A percentile compares a stretch with the other conserved stretches of the same genome.
Evolutionary conservation across 2,329 filamentous ascomycete species (phyloP).

Genomic region (Fusarium sp.): DNA sequence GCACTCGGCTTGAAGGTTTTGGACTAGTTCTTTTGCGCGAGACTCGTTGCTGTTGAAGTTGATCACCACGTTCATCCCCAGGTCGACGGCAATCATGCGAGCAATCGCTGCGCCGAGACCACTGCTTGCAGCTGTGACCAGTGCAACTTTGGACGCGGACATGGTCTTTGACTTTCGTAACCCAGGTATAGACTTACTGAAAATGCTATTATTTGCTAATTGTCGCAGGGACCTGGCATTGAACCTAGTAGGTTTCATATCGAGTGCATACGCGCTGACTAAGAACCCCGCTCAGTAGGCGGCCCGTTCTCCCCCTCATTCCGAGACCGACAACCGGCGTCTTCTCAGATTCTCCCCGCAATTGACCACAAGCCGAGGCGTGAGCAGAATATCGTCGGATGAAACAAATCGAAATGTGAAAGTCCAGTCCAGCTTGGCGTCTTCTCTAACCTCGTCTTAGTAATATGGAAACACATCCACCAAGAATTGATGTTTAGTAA

Average conservation of each 20-base stretch:
- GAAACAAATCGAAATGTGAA: fast-evolving
- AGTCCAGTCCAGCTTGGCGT: not conserved
- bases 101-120: constrained; percentile 77
- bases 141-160: constrained; percentile 40
- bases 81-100: constrained; percentile 70
- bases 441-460: fast-evolving
- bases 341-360: not conserved
- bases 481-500: fast-evolving
- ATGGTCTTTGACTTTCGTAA: not conserved
- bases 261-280: not conserved
- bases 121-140: constrained; percentile 64
- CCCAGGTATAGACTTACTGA: fast-evolving
- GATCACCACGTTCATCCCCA: constrained; percentile 73
- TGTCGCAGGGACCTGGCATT: not conserved
- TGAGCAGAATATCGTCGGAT: not conserved
- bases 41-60: constrained; percentile 74
- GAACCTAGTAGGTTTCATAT: not conserved
- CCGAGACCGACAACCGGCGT: not conserved
- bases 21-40: constrained; percentile 66
- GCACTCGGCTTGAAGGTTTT: constrained; percentile 56
- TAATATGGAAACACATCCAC: not conserved
- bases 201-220: fast-evolving
- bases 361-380: not conserved
- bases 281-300: not conserved
- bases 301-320: not conserved